A percentile compares a stretch with the other conserved stretches of the same genome.
phyloP scores from a whole-genome alignment of 176 grass and related monocot species.

The Aechmea fasciata region DNA sequence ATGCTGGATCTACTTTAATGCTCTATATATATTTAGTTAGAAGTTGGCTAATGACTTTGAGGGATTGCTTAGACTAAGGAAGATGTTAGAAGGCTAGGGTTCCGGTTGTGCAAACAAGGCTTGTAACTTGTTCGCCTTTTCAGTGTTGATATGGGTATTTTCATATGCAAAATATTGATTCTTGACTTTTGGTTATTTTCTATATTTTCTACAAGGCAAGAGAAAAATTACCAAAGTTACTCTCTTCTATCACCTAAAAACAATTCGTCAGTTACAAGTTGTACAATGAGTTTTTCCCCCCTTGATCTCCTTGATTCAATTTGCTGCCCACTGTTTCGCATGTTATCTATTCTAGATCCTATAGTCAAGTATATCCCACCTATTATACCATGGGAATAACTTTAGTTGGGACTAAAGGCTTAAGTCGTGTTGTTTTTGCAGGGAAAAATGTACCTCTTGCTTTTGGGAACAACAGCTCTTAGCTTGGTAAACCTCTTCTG shows the following conservation, averaged over 20 bases:
- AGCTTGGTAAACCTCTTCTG: conserved; percentile 59
- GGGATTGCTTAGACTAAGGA: not conserved
- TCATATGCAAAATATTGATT: no score
- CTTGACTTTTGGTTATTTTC: no score
- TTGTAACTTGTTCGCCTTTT: no score
- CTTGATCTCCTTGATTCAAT: not conserved
- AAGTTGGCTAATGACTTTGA: not conserved
- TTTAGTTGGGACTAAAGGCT: no score
- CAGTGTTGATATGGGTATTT: no score
- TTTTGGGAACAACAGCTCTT: conserved; percentile 95
- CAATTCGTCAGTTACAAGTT: not conserved
- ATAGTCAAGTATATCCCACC: not conserved
- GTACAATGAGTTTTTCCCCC: not conserved
- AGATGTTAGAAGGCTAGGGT: not conserved
- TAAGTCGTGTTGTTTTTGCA: conserved; percentile 18
- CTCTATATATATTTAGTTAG: no score
- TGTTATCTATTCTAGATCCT: not conserved
- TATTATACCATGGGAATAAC: not conserved
- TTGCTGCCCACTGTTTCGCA: not conserved
- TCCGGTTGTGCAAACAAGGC: not conserved
- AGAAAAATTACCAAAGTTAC: not conserved
- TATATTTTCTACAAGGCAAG: not conserved
- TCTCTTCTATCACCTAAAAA: not conserved
- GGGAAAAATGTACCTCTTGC: conserved; percentile 97
- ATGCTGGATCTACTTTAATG: not conserved